Conservation (phyloP, 129 eudicot species). For the Saussurea involucrata region DNA sequence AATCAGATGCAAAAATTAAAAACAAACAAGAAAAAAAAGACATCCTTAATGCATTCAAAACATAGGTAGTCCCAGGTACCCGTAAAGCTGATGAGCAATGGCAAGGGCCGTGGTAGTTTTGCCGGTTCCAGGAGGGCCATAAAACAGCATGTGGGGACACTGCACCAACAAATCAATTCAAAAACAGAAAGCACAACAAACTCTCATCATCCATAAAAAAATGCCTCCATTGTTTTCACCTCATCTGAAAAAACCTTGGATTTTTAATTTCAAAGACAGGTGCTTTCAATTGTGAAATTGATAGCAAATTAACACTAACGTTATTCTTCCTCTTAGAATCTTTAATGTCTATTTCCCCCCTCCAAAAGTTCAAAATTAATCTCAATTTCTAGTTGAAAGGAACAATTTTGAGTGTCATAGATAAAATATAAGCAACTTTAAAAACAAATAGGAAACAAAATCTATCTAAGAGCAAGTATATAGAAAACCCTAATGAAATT, state of each 20-base stretch:
- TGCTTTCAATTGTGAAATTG: neutral
- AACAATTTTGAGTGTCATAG: neutral
- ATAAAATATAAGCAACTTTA: neutral
- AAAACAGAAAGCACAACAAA: neutral
- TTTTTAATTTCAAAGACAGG: neutral
- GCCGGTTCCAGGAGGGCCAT: conserved; percentile 98
- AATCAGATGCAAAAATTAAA: neutral
- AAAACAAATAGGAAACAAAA: neutral
- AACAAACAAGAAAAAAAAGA: neutral
- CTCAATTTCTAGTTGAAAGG: neutral
- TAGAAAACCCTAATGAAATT: conserved; percentile 1
- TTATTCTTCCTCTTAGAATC: neutral
- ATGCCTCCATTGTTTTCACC: neutral
- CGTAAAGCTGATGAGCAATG: conserved; percentile 92
- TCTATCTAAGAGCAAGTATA: neutral
- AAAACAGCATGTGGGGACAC: conserved; percentile 98
- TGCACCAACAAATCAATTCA: conserved; percentile 26
- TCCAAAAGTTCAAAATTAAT: neutral
- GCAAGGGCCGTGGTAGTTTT: conserved; percentile 98
- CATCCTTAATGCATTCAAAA: neutral
- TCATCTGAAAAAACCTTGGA: neutral
- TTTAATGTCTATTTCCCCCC: neutral
- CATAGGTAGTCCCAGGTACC: conserved; percentile 35
- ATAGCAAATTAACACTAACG: neutral
- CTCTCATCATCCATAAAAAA: neutral